Evolutionary conservation across 371 early-diverging fungal genomes (phyloP).

Genomic region (Mycotypha africana): DNA sequence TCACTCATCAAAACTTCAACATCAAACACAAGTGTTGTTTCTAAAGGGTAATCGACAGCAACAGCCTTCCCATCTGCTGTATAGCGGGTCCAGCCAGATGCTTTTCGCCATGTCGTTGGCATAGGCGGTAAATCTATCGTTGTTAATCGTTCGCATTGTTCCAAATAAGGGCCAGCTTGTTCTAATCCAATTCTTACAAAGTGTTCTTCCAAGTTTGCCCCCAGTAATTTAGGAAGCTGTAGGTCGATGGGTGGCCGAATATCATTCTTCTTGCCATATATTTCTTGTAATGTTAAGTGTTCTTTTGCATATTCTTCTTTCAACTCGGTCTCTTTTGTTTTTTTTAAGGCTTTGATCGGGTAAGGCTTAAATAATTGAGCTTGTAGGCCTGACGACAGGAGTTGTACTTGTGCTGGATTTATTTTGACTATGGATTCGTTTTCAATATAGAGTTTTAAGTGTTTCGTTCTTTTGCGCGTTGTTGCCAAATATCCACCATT

Average conservation of each 20-base stretch:
- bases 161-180: constrained; percentile 49
- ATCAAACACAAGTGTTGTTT: constrained; percentile 80
- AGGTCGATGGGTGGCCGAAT: constrained; percentile 39
- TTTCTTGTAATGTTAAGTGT: constrained; percentile 58
- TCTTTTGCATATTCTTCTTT: constrained; percentile 37
- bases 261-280: constrained; percentile 60
- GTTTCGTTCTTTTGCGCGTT: too few species aligned
- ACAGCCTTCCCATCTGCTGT: constrained; percentile 23
- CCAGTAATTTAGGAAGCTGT: constrained; percentile 49
- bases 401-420: constrained; percentile 49
- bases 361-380: constrained; percentile 32
- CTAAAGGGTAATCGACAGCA: constrained; percentile 55
- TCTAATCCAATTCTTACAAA: constrained; percentile 72
- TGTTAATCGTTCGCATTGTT: constrained; percentile 49
- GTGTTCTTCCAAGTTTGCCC: constrained; percentile 72
- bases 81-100: constrained; percentile 87
- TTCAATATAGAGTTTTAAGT: too few species aligned
- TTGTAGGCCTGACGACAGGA: constrained; percentile 45
- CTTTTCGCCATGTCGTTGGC: constrained; percentile 58
- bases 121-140: constrained; percentile 37
- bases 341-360: constrained; percentile 5
- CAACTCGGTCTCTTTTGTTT: background rate
- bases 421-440: constrained; percentile 18
- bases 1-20: constrained; percentile 74
- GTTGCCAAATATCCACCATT: too few species aligned